phyloP scores from a whole-genome alignment of 1,284 basidiomycete species.

The Sporisorium scitamineum region DNA sequence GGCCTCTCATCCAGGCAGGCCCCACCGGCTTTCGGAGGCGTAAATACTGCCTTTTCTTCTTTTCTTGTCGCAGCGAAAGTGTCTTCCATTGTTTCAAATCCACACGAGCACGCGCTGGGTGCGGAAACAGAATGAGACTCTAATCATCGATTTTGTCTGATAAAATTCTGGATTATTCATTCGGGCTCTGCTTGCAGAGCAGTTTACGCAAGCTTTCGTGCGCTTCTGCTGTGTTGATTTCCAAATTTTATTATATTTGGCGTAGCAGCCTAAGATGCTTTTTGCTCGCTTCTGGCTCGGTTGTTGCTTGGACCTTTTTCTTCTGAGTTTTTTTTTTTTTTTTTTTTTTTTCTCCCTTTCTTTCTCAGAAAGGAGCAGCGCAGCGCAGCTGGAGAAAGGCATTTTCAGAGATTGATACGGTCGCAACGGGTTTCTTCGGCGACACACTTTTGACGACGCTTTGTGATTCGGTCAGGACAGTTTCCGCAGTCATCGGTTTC shows the following conservation, averaged over 20 bases:
- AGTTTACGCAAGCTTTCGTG: too few species aligned
- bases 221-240: too few species aligned
- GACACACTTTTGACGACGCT: conserved; percentile 5
- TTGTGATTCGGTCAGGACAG: conserved; percentile 15
- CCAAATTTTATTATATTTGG: too few species aligned
- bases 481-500: conserved; percentile 19
- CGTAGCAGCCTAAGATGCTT: too few species aligned
- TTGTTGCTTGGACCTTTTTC: neutral
- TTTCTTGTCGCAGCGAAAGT: too few species aligned
- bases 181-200: neutral
- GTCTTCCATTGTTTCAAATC: neutral
- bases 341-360: neutral
- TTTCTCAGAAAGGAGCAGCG: conserved; percentile 8
- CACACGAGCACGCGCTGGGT: neutral
- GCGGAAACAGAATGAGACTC: neutral
- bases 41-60: neutral
- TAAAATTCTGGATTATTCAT: neutral
- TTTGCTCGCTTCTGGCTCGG: neutral
- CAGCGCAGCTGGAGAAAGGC: neutral
- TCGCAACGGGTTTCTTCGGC: conserved; percentile 24
- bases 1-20: neutral
- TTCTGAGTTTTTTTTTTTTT: too few species aligned
- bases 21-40: conserved; percentile 3
- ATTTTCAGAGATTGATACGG: neutral
- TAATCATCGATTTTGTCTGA: too few species aligned